These are phyloP conservation scores for Conringia planisiliqua DNA, from an alignment of 345 rosid genomes.

Conservation along the genomic window DNA sequence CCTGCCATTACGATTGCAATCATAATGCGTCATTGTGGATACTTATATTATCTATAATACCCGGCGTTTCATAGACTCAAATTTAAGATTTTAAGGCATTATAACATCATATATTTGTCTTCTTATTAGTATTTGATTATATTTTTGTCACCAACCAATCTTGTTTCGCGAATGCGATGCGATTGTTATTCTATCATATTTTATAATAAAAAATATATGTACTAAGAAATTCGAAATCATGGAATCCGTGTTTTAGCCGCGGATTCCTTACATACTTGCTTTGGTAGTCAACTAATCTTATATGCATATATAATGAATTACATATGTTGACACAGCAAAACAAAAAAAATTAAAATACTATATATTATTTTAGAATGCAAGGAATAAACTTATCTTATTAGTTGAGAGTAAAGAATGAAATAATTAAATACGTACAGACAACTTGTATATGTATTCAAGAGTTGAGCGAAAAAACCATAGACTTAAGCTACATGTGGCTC, in stretches of 20 bases:
- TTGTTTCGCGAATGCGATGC: not conserved
- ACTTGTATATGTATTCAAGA: constrained; percentile 8
- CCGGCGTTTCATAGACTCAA: not conserved
- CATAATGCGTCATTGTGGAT: not conserved
- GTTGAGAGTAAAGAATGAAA: not conserved
- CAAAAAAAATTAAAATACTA: not conserved
- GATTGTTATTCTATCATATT: not conserved
- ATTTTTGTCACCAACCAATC: not conserved
- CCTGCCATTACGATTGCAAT: not conserved
- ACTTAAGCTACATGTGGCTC: constrained; percentile 26
- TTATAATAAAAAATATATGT: not conserved
- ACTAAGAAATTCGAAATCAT: not conserved
- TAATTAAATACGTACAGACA: constrained; percentile 11
- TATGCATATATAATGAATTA: not conserved
- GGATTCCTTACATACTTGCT: not conserved
- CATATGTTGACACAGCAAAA: not conserved
- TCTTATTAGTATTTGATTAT: not conserved
- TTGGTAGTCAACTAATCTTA: not conserved
- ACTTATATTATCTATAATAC: too few relatives aligned
- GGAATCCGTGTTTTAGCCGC: constrained; percentile 24
- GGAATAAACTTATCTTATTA: not conserved
- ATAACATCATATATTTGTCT: not conserved
- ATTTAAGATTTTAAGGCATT: too few relatives aligned
- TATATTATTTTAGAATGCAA: not conserved
- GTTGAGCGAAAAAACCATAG: not conserved